These are phyloP conservation scores for Sonneratia caseolaris DNA, from an alignment of 345 rosid genomes.

Conservation along the genomic window DNA sequence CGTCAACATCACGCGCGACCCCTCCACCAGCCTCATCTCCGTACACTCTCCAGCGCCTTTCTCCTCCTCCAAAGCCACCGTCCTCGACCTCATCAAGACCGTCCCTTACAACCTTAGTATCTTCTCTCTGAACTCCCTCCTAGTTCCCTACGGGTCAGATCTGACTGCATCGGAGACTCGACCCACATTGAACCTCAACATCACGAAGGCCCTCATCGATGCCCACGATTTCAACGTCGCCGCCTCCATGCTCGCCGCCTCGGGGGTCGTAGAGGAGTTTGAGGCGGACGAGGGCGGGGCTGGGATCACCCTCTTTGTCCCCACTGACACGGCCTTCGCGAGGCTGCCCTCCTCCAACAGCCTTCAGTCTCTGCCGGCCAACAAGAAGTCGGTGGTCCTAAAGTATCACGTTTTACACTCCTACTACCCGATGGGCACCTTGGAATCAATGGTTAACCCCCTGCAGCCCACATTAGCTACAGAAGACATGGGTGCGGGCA, in stretches of 20 bases:
- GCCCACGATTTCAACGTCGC: slow-evolving; percentile 84
- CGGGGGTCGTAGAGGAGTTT: slow-evolving; percentile 67
- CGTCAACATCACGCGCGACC: slow-evolving; percentile 67
- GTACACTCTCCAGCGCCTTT: slow-evolving; percentile 38
- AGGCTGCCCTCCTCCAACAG: slow-evolving; percentile 55
- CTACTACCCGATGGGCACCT: slow-evolving; percentile 80
- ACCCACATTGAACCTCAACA: slow-evolving; percentile 54
- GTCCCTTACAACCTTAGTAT: slow-evolving; percentile 59
- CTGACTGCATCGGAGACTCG: slow-evolving; percentile 61
- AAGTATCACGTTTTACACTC: slow-evolving; percentile 84
- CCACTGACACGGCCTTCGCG: slow-evolving; percentile 66
- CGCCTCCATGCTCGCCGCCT: slow-evolving; percentile 65
- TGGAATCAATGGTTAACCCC: slow-evolving; percentile 83
- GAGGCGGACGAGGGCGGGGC: slow-evolving; percentile 82
- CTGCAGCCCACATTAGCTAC: slow-evolving; percentile 89
- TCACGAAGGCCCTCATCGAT: slow-evolving; percentile 59
- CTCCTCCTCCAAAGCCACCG: slow-evolving; percentile 47
- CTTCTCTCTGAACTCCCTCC: slow-evolving; percentile 48
- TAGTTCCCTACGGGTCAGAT: slow-evolving; percentile 59
- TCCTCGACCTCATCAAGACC: slow-evolving; percentile 42
- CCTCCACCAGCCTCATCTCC: slow-evolving; percentile 32
- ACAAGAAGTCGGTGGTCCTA: slow-evolving; percentile 54
- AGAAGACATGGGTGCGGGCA: slow-evolving; percentile 65
- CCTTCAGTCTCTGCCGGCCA: slow-evolving; percentile 69
- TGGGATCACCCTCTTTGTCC: slow-evolving; percentile 80